A percentile compares a stretch with the other conserved stretches of the same genome.
Evolutionary conservation across 768 basidiomycete species (phyloP).

Genomic region (Neoboletus brunneissimus): DNA sequence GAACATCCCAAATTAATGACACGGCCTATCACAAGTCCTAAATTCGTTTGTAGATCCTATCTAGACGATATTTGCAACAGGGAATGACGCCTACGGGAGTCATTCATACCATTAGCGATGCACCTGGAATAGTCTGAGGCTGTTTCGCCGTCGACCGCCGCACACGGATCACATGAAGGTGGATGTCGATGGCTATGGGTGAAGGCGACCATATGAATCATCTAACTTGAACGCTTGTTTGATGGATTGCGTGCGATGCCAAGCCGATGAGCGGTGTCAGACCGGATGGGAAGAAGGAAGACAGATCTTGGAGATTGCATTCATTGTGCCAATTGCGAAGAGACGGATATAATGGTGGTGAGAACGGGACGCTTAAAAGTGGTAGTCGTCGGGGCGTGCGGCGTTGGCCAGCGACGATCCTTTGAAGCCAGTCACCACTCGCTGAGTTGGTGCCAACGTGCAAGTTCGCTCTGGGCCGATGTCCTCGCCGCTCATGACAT

Average conservation of each 20-base stretch:
- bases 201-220: background rate
- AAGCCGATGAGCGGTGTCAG: background rate
- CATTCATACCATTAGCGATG: background rate
- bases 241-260: background rate
- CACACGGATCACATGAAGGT: background rate
- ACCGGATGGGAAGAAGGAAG: background rate
- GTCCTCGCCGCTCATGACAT: slow-evolving; percentile 20
- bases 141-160: background rate
- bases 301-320: background rate
- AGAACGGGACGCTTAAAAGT: background rate
- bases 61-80: background rate
- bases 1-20: background rate
- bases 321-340: background rate
- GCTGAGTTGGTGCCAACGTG: background rate
- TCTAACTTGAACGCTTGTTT: background rate
- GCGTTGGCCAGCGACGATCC: slow-evolving; percentile 10
- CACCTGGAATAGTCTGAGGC: background rate
- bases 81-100: background rate
- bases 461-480: background rate
- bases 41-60: background rate
- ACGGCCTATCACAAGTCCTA: background rate
- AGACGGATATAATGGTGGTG: background rate
- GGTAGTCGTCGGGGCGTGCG: background rate
- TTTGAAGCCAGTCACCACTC: background rate
- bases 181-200: no score